Conservation (phyloP, 1,139 yeast genomes). For the Hemisphaericaspora xylanilytica region DNA sequence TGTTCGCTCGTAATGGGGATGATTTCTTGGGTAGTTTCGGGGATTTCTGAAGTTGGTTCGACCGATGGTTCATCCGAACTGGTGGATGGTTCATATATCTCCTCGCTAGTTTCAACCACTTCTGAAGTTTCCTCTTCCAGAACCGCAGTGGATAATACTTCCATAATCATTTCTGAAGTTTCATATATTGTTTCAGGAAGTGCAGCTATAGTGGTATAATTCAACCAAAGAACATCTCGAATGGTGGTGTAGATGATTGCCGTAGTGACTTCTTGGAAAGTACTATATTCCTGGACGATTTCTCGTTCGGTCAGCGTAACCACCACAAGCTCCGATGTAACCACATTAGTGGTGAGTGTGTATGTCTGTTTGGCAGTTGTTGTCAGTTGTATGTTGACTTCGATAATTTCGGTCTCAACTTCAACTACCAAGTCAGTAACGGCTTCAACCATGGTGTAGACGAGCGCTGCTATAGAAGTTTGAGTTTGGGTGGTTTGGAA, state of each 20-base stretch:
- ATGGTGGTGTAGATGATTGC: not conserved
- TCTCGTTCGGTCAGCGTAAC: slow-evolving; percentile 13
- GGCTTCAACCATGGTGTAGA: not conserved
- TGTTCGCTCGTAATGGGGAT: too few relatives aligned
- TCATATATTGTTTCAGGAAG: not conserved
- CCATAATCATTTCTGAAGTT: not conserved
- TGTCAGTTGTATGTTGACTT: not conserved
- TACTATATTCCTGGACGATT: slow-evolving; percentile 23
- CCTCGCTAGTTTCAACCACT: too few relatives aligned
- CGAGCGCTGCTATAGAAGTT: not conserved
- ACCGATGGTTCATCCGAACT: too few relatives aligned
- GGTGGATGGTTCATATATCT: too few relatives aligned
- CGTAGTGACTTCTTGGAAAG: slow-evolving; percentile 16
- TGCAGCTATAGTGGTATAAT: not conserved
- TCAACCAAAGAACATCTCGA: not conserved
- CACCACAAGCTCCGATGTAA: slow-evolving; percentile 25
- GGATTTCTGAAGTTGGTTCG: too few relatives aligned
- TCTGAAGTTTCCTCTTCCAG: not conserved
- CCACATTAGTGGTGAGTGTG: slow-evolving; percentile 14
- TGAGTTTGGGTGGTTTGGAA: too few relatives aligned
- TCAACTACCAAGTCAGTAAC: not conserved
- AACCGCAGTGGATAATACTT: not conserved
- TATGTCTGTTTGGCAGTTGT: not conserved
- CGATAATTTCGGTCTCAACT: not conserved
- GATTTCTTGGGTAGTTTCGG: too few relatives aligned